Percentiles rank a stretch among this genome's conserved stretches.
Evolutionary conservation across 78 protist species (phyloP).

Genomic region (Dictyostelium brefeldianum): DNA sequence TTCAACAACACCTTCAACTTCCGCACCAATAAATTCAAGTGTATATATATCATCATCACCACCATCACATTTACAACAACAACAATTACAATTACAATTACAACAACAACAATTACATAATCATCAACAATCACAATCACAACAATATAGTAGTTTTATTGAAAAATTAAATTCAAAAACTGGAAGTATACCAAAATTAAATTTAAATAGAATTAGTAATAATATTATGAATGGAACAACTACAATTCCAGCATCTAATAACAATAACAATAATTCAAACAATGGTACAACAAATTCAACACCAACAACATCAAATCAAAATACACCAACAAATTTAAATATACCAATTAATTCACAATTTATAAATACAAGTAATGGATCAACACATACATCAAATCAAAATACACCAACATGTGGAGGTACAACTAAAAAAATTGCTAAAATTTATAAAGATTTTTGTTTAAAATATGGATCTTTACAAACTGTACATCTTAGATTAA

Average conservation of each 20-base stretch:
- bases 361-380: not conserved
- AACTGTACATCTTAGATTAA: constrained; percentile 29
- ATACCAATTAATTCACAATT: not conserved
- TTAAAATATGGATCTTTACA: constrained; percentile 18
- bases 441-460: constrained; percentile 63
- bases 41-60: not conserved
- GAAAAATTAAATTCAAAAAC: constrained; percentile 19
- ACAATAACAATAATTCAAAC: not conserved
- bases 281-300: not conserved
- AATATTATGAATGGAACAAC: not conserved
- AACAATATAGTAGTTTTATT: not conserved
- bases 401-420: not conserved
- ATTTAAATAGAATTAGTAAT: constrained; percentile 26
- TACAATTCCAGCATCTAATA: not conserved
- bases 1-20: not conserved
- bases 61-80: constrained; percentile 2
- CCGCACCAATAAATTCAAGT: not conserved
- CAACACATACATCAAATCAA: too few species aligned
- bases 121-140: not conserved
- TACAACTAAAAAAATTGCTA: not conserved
- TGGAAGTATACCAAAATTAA: constrained; percentile 45
- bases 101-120: not conserved
- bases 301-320: constrained; percentile 4
- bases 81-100: not conserved
- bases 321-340: not conserved